These are phyloP conservation scores for Parafenestella ontariensis DNA, from an alignment of 2,329 filamentous ascomycete genomes.

Conservation along the genomic window DNA sequence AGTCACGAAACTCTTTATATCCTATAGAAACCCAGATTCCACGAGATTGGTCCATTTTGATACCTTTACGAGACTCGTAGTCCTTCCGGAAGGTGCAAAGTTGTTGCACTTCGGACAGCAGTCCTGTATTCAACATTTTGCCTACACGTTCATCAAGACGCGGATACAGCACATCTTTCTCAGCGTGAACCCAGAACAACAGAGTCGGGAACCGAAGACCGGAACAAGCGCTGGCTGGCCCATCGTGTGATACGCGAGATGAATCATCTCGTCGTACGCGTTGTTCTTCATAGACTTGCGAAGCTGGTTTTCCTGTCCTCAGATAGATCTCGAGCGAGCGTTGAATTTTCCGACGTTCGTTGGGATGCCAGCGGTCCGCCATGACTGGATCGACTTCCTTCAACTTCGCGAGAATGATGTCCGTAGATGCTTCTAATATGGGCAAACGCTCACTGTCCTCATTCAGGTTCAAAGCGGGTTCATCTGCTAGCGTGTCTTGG, in stretches of 20 bases:
- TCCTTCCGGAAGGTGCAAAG: slow-evolving; percentile 59
- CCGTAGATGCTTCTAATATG: slow-evolving; percentile 74
- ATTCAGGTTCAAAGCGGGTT: slow-evolving; percentile 44
- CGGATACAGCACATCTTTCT: slow-evolving; percentile 69
- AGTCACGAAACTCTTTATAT: slow-evolving; percentile 87
- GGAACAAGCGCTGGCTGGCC: not conserved
- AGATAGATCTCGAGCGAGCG: slow-evolving; percentile 91
- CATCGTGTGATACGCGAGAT: slow-evolving; percentile 1
- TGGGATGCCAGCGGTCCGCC: slow-evolving; percentile 92
- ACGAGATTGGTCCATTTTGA: slow-evolving; percentile 71
- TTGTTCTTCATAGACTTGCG: slow-evolving; percentile 86
- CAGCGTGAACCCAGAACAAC: slow-evolving; percentile 87
- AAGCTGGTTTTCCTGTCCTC: slow-evolving; percentile 79
- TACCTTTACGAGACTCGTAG: slow-evolving; percentile 55
- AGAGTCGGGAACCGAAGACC: slow-evolving; percentile 65
- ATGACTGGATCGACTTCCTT: slow-evolving; percentile 85
- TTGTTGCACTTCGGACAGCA: slow-evolving; percentile 67
- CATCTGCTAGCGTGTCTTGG: slow-evolving; percentile 69
- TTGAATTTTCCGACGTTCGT: slow-evolving; percentile 86
- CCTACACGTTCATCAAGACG: slow-evolving; percentile 81
- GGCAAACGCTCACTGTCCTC: slow-evolving; percentile 58
- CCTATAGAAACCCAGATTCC: slow-evolving; percentile 98
- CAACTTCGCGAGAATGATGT: slow-evolving; percentile 75
- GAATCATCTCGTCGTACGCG: slow-evolving; percentile 42
- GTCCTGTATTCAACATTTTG: slow-evolving; percentile 76